Evolutionary conservation across 2,329 filamentous ascomycete genomes (phyloP).

Genomic region (Penicillium sp.): DNA sequence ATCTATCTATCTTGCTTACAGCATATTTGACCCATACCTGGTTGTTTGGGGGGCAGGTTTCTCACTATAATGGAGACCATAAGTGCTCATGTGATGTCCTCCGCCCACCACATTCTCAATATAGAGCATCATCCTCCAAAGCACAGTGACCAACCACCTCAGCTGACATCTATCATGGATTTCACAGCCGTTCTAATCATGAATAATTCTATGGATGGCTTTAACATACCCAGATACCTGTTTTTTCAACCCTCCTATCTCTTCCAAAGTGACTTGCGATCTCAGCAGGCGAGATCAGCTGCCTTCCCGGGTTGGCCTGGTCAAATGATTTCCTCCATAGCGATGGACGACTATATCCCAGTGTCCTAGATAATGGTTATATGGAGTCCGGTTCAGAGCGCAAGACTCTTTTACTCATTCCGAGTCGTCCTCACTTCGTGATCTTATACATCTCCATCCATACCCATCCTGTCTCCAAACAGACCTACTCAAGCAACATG

Average conservation of each 20-base stretch:
- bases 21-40: not conserved
- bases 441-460: not conserved
- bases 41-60: not conserved
- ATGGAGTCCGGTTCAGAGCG: not conserved
- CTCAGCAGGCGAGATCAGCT: constrained; percentile 23
- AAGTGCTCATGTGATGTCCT: not conserved
- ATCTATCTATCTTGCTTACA: constrained; percentile 5
- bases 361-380: not conserved
- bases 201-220: constrained; percentile 2
- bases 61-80: not conserved
- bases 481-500: constrained; percentile 11
- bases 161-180: not conserved
- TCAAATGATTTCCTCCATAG: constrained; percentile 20
- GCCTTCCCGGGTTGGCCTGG: constrained; percentile 8
- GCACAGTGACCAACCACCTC: not conserved
- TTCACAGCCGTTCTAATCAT: not conserved
- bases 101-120: not conserved
- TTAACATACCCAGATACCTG: not conserved
- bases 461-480: not conserved
- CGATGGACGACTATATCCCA: not conserved
- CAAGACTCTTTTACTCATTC: not conserved
- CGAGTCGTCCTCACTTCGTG: not conserved
- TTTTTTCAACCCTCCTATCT: not conserved
- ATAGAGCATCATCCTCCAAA: no score
- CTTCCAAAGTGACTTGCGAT: not conserved